Base-by-base conservation (phyloP, 139 green algal species). In the Zygnema circumcarinatum region DNA sequence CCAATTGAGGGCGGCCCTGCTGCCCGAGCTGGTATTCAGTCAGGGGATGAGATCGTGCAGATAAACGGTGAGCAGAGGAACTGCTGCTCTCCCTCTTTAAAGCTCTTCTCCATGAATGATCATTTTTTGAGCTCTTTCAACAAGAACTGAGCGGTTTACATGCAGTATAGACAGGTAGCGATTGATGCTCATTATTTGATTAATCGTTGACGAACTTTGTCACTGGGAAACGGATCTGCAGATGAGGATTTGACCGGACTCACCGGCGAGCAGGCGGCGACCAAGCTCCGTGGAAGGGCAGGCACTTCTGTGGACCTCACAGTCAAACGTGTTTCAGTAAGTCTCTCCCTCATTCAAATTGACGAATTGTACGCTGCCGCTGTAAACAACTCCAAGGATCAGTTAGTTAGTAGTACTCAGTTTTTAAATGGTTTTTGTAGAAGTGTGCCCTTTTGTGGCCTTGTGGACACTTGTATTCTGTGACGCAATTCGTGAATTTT, bases 1-100 rank as follows among this genome's bases (percentile, higher is more conserved):
- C 95, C 96, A 56, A 95, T 99, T 76, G 91, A 94, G 81, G 96
- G 95, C 21, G 91, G 92, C 35, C 96, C 96, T 29, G 96, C 96
- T 1, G 95, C 96, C 29, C 76, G 90, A 3, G 96, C 96, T 29
- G 96, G 96, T 72, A 92, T 98, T 62, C 86, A 92, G 32, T 90
- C 96, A 39, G 96, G 96, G 0, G 96, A 98, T 76, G 93, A 97
- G 25, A 38, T 92, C 2, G 16, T 84, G 1, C 53, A 79, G 7
- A 87, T 92, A 36, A 39, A 92, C 81, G 76, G 89, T 76, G 52
- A 39, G 84, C 21, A 29, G n/a, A n/a, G n/a, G 11, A 21, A 36
- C 31, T 39, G 76, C 31, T 29, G 25, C 16, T 62, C 81, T n/a
- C 22, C 25, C 67, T 87, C 67, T 76, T 25, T 47, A 25, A 16